Evolutionary conservation across 805 yeast species (phyloP).

Genomic region (Tetrapisispora fleetii): DNA sequence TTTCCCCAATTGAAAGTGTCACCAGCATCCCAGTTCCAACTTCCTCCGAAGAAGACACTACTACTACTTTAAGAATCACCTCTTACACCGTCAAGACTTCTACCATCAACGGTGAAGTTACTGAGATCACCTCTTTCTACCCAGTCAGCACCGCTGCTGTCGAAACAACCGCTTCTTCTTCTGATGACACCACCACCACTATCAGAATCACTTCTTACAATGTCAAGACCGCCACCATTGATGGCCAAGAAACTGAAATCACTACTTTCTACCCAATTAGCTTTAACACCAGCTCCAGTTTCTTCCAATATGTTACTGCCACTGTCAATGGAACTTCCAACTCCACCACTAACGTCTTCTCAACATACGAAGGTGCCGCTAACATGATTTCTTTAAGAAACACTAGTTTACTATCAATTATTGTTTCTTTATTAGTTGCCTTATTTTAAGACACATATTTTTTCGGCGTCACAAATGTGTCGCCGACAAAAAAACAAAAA

Average conservation of each 20-base stretch:
- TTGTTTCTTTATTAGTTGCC: not conserved
- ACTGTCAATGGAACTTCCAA: not conserved
- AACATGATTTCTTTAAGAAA: conserved; percentile 8
- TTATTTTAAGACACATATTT: not conserved
- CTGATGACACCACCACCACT: not conserved
- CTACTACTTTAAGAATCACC: not conserved
- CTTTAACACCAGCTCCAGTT: conserved; percentile 1
- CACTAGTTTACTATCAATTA: conserved; percentile 5
- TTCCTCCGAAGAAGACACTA: not conserved
- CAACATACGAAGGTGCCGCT: conserved; percentile 12
- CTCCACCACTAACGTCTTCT: not conserved
- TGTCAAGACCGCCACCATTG: conserved; percentile 1
- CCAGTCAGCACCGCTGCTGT: conserved; percentile 4
- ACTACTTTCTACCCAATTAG: conserved; percentile 18
- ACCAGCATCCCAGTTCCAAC: not conserved
- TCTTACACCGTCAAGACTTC: not conserved
- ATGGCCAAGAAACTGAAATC: conserved; percentile 8
- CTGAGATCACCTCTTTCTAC: conserved; percentile 2
- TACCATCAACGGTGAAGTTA: conserved; percentile 2
- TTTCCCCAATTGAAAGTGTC: not conserved
- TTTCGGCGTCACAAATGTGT: too few relatives aligned
- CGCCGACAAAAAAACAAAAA: too few relatives aligned
- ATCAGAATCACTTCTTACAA: not conserved
- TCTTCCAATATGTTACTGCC: not conserved
- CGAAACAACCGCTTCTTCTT: not conserved